A percentile compares a stretch with the other conserved stretches of the same genome.
Conservation (phyloP, 2,329 filamentous ascomycete species). For the Hymenotorrendiella dingleyae region DNA sequence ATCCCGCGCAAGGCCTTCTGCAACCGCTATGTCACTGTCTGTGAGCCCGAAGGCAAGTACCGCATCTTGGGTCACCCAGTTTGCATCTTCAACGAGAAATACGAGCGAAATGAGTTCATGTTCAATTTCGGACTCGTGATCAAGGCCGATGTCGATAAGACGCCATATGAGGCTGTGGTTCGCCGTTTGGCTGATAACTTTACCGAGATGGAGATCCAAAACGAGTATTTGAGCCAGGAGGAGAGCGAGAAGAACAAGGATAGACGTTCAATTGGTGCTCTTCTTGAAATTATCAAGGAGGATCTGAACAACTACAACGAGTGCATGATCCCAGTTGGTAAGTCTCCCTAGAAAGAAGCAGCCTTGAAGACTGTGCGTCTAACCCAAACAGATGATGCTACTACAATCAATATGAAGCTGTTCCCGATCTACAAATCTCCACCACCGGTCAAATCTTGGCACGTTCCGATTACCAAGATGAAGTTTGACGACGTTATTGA, state of each 20-base stretch:
- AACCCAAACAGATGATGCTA: slow-evolving; percentile 65
- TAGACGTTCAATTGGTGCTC: slow-evolving; percentile 70
- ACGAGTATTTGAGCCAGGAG: slow-evolving; percentile 65
- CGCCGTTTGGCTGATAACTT: slow-evolving; percentile 80
- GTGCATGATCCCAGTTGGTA: slow-evolving; percentile 95
- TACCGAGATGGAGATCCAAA: slow-evolving; percentile 87
- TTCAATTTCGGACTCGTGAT: slow-evolving; percentile 95
- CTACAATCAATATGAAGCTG: slow-evolving; percentile 93
- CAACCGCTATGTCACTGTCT: slow-evolving; percentile 80
- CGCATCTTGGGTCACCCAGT: slow-evolving; percentile 84
- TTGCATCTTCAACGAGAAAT: slow-evolving; percentile 75
- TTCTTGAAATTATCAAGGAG: slow-evolving; percentile 75
- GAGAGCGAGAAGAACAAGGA: slow-evolving; percentile 33
- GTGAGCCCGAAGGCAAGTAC: slow-evolving; percentile 63
- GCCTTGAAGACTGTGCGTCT: not conserved
- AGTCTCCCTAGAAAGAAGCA: slow-evolving; percentile 32
- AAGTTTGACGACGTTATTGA: slow-evolving; percentile 59
- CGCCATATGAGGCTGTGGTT: slow-evolving; percentile 78
- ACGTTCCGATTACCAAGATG: slow-evolving; percentile 76
- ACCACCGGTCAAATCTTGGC: slow-evolving; percentile 74
- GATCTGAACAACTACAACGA: slow-evolving; percentile 96
- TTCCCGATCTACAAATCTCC: slow-evolving; percentile 78
- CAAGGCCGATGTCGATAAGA: slow-evolving; percentile 62
- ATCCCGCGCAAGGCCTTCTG: slow-evolving; percentile 94
- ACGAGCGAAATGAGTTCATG: slow-evolving; percentile 92